Base-by-base conservation (phyloP, 2,329 filamentous ascomycete species). In the Claviceps digitariae region DNA sequence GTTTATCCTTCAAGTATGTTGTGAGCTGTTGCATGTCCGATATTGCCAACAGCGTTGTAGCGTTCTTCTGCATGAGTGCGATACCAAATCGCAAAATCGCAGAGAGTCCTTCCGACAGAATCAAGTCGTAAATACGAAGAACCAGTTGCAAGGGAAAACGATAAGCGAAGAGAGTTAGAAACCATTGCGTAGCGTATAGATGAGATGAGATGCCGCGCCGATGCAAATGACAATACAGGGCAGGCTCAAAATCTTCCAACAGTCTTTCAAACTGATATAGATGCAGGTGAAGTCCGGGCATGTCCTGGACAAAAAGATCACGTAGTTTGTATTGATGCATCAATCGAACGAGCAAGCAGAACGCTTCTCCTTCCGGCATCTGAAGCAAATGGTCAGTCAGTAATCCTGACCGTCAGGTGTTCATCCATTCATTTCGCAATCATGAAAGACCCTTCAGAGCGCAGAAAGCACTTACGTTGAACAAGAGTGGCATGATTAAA, bases 151-250 rank as follows among this genome's bases (percentile, higher is more conserved):
- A 77, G 9, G 93, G 93, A 68, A 98, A 98, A 44, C 94, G 87
- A 68, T 98, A 98, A 34, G 91, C 90, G 65, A 98, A 98, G n/a
- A 98, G 77, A 0, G 93, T 98, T 50, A 98, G 78, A 70, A 98
- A 98, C 93, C 93, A 98, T 68, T 98, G 93, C 0, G 93, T 98
- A 46, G 93, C 93, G 66, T 98, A 98, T 9, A 98, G 77, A 64
- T 95, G 89, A 1, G 93, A 86, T 9, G 86, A 86, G 52, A 98
- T 93, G 58, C 88, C 84, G 53, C 87, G 82, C 55, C 93, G 84
- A 63, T 87, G 87, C 53, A 98, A 80, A 68, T 98, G 93, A 66
- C 91, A 96, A 70, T 95, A 96, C 7, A 98, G 74, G 2, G 90
- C 90, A 2, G 94, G 93, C 65, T 98, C 91, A 45, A 91, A 76